A percentile compares a stretch with the other conserved stretches of the same genome.
Evolutionary conservation across 352 stramenopile species (phyloP).

Genomic region (Globisporangium emineosum): DNA sequence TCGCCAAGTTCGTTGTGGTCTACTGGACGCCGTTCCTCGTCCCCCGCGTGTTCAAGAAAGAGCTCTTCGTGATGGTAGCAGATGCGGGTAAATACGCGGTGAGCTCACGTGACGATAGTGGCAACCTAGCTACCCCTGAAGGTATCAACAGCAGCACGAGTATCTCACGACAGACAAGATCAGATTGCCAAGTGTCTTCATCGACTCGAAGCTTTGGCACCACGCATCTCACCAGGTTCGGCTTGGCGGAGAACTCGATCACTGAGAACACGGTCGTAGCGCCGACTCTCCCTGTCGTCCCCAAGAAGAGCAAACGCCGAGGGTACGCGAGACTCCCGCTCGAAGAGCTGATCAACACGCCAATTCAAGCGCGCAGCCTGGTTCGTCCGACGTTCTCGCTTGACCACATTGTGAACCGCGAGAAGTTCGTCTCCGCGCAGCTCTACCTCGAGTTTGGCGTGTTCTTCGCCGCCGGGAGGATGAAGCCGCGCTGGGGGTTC

Average conservation of each 20-base stretch:
- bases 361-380: slow-evolving; percentile 7
- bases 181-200: background rate
- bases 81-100: background rate
- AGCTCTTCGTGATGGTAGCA: background rate
- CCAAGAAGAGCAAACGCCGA: slow-evolving; percentile 7
- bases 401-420: slow-evolving; percentile 10
- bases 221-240: slow-evolving; percentile 4
- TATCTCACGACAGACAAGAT: background rate
- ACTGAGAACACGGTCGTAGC: background rate
- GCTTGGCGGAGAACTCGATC: slow-evolving; percentile 2
- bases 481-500: slow-evolving; percentile 15
- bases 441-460: slow-evolving; percentile 13
- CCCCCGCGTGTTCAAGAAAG: slow-evolving; percentile 1
- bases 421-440: slow-evolving; percentile 12
- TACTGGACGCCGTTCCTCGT: background rate
- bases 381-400: slow-evolving; percentile 2
- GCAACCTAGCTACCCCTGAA: background rate
- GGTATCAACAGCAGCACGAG: background rate
- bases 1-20: slow-evolving; percentile 15
- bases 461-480: slow-evolving; percentile 7
- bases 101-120: background rate
- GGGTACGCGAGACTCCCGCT: slow-evolving; percentile 9
- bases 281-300: background rate
- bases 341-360: slow-evolving; percentile 10
- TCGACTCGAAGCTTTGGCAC: slow-evolving; percentile 1